A percentile compares a stretch with the other conserved stretches of the same genome.
Conservation (phyloP, 164 flowering plant genomes). For the Vitis rupestris region DNA sequence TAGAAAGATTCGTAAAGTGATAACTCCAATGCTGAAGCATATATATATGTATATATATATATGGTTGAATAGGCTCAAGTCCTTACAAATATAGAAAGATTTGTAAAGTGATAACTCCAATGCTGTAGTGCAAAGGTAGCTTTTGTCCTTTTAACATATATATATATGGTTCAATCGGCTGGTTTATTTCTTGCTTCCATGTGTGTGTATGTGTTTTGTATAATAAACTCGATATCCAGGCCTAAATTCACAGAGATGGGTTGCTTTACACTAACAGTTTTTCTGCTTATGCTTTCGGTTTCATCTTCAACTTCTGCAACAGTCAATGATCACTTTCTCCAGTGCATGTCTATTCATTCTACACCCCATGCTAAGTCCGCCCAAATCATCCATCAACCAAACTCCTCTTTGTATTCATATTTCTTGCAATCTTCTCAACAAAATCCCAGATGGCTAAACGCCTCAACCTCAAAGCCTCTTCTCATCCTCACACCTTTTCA, state of each 20-base stretch:
- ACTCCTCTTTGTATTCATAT: slow-evolving; percentile 7
- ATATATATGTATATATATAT: too few relatives aligned
- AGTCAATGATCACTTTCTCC: slow-evolving; percentile 8
- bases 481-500: slow-evolving; percentile 31
- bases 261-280: background rate
- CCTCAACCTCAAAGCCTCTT: slow-evolving; percentile 18
- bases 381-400: slow-evolving; percentile 8
- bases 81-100: too few relatives aligned
- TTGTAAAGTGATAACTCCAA: too few relatives aligned
- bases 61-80: too few relatives aligned
- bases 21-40: too few relatives aligned
- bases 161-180: too few relatives aligned
- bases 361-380: background rate
- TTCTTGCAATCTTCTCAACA: slow-evolving; percentile 14
- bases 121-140: too few relatives aligned
- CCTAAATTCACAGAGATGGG: background rate
- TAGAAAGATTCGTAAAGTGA: too few relatives aligned
- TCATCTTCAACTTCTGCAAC: slow-evolving; percentile 6
- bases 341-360: slow-evolving; percentile 18
- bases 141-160: too few relatives aligned
- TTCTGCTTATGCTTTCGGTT: slow-evolving; percentile 10
- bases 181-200: too few relatives aligned
- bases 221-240: background rate
- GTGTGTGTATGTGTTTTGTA: too few relatives aligned
- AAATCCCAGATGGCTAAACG: slow-evolving; percentile 16